Conservation (phyloP, 192 early-diverging fungal genomes). For the Lunasporangiospora selenospora region DNA sequence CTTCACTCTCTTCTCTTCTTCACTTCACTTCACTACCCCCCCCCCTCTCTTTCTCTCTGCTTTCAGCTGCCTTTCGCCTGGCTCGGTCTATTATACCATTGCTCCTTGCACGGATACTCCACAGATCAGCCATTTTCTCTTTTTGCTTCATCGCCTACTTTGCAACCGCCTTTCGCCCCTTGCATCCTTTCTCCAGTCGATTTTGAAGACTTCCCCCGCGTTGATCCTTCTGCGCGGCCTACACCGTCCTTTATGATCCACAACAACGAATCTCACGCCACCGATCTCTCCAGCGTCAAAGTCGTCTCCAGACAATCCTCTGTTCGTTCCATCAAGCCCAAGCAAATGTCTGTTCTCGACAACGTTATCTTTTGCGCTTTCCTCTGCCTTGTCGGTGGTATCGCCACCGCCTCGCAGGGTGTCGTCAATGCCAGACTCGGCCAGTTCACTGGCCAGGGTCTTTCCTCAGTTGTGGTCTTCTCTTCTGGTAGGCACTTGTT, state of each 20-base stretch:
- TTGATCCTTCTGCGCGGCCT: not conserved
- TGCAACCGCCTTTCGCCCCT: not conserved
- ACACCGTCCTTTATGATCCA: slow-evolving; percentile 12
- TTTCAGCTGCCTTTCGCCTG: not conserved
- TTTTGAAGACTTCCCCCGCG: not conserved
- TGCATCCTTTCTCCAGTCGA: too few species aligned
- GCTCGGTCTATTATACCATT: not conserved
- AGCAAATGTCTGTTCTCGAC: slow-evolving; percentile 39
- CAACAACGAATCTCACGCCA: slow-evolving; percentile 17
- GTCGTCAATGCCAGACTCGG: slow-evolving; percentile 36
- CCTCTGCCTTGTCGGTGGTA: slow-evolving; percentile 35
- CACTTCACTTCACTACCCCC: not conserved
- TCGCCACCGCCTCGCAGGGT: slow-evolving; percentile 43
- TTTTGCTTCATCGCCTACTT: not conserved
- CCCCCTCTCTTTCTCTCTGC: not conserved
- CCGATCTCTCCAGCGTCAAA: slow-evolving; percentile 27
- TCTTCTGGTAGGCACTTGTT: slow-evolving; percentile 8
- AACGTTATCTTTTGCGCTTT: slow-evolving; percentile 39
- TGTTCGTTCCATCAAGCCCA: slow-evolving; percentile 19
- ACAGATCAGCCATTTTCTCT: too few species aligned
- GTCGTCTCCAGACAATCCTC: slow-evolving; percentile 27
- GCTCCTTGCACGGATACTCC: too few species aligned
- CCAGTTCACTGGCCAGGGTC: slow-evolving; percentile 33
- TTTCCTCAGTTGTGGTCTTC: slow-evolving; percentile 36
- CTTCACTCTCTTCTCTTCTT: not conserved